Base-by-base conservation (phyloP, 768 basidiomycete species). In the Infundibulicybe gibba region DNA sequence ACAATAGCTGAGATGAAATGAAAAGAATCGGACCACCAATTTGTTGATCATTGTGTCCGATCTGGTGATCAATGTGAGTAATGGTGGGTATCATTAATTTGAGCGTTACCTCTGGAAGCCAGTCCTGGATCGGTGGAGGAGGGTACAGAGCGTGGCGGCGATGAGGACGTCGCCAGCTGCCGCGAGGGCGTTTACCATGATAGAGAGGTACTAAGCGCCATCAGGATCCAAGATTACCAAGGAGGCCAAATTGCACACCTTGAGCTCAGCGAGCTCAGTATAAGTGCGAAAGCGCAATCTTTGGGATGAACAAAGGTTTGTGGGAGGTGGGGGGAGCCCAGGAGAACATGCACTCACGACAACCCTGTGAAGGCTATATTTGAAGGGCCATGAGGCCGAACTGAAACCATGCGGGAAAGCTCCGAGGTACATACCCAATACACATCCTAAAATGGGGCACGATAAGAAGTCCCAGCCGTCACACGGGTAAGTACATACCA, bases 21-120 rank as follows among this genome's bases (percentile, higher is more conserved):
- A n/a, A n/a, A n/a, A n/a, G n/a, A n/a, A n/a, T n/a, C n/a, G 17
- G 21, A 48, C 14, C 47, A 70, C 70, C 45, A 79, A 49, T 47
- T 69, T 74, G 47, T 61, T 69, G 53, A 79, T 75, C 63, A 77
- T 66, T 3, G 69, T 72, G 38, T 78, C 73, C 6, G 76, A 77
- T 49, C 70, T 70, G 25, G 10, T 31, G 21, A 47, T 32, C 10
- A 41, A 44, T 40, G 37, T n/a, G 40, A 5, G 11, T 39, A 2
- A 37, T 38, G 50, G 49, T 32, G 41, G 21, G 42, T 15, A 30
- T 5, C 2, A 32, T 12, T 3, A 32, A 17, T 17, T 32, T 25
- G 32, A 11, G 41, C 9, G 8, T 14, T 51, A 70, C 75, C 64
- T 67, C 17, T 63, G 63, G 59, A 77, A 78, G n/a, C 77, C 75